These are phyloP conservation scores for Tetraselmis chui DNA, from an alignment of 139 green algal genomes.

Conservation along the genomic window DNA sequence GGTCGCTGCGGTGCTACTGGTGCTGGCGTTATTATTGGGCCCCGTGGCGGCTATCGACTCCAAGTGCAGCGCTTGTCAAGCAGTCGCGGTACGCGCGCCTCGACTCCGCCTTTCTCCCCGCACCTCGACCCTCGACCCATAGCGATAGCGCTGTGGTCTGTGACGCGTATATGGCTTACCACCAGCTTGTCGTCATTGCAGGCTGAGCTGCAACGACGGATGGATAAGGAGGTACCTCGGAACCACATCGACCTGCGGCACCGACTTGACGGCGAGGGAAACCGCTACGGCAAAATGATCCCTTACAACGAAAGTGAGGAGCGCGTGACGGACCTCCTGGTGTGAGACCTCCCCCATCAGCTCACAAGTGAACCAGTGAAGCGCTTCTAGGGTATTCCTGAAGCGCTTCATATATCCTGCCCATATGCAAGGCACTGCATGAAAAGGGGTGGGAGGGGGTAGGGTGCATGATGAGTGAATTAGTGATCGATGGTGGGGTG, in stretches of 20 bases:
- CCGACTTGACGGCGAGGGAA: constrained; percentile 65
- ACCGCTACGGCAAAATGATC: constrained; percentile 76
- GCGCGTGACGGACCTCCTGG: not conserved
- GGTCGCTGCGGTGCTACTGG: no score
- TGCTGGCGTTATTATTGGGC: no score
- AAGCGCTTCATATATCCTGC: not conserved
- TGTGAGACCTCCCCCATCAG: not conserved
- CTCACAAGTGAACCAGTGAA: not conserved
- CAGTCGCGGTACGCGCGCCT: constrained; percentile 6
- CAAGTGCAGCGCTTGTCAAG: constrained; percentile 8
- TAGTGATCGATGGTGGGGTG: constrained; percentile 54
- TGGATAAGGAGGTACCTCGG: constrained; percentile 48
- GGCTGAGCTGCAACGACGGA: constrained; percentile 35
- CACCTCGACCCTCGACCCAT: no score
- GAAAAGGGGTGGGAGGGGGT: not conserved
- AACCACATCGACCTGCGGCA: constrained; percentile 80
- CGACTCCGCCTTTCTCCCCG: not conserved
- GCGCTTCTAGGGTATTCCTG: not conserved
- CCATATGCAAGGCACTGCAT: not conserved
- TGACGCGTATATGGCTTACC: no score
- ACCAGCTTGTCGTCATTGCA: no score
- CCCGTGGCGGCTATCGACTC: not conserved
- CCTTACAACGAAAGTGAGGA: constrained; percentile 69
- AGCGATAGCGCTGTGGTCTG: no score
- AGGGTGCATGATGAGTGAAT: constrained; percentile 21